These are phyloP conservation scores for Ramaria sp. DNA, from an alignment of 768 basidiomycete genomes.

Conservation along the genomic window DNA sequence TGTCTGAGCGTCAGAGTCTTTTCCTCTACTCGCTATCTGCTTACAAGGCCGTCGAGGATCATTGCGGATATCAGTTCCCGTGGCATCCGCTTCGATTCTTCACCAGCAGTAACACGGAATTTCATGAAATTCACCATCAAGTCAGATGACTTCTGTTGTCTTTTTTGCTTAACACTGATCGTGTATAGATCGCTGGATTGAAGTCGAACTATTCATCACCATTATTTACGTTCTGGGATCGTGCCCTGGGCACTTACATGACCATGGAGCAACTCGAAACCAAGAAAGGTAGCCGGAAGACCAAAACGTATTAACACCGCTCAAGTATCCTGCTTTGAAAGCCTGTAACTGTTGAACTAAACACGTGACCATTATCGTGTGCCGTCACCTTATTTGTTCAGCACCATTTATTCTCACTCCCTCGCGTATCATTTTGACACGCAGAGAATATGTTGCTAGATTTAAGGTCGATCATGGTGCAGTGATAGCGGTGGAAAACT, in stretches of 20 bases:
- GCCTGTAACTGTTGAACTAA: too few species aligned
- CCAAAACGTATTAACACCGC: not conserved
- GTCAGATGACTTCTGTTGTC: not conserved
- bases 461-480: too few species aligned
- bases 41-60: constrained; percentile 7
- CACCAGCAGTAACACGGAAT: not conserved
- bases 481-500: too few species aligned
- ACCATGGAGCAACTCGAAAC: constrained; percentile 1
- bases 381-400: too few species aligned
- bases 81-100: constrained; percentile 7
- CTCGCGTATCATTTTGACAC: too few species aligned
- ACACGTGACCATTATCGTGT: too few species aligned
- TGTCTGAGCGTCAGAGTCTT: constrained; percentile 1
- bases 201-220: constrained; percentile 7
- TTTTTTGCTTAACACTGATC: not conserved
- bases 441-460: too few species aligned
- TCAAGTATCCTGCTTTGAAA: too few species aligned
- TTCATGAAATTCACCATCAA: constrained; percentile 8
- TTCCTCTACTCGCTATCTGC: not conserved
- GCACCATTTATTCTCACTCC: too few species aligned
- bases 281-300: not conserved
- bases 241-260: constrained; percentile 5
- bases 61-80: constrained; percentile 9
- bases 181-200: not conserved
- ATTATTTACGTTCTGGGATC: constrained; percentile 7